Base-by-base conservation (phyloP, 2,329 filamentous ascomycete genomes). In the Hymenoscyphus linearis region DNA sequence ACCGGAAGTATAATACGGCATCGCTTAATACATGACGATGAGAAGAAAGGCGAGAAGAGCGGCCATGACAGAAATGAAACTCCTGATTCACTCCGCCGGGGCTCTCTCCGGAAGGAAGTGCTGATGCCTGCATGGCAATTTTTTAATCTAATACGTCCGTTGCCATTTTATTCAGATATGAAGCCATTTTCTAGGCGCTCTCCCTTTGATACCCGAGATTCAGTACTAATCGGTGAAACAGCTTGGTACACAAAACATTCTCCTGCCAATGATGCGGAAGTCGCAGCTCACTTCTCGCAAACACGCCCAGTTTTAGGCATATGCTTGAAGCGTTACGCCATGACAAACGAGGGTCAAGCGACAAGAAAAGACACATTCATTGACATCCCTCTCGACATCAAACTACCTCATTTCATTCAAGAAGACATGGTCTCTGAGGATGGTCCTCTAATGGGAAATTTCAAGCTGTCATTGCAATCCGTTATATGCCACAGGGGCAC, bases 111-210 rank as follows among this genome's bases (percentile, higher is more conserved):
- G 65, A 96, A 93, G 71, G 93, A 96, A 69, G 89, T 98, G 14
- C 87, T 93, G 62, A 96, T 98, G 79, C 93, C 93, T 40, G 95
- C 95, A 1, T 98, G 93, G 92, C 93, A 97, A 70, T 96, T 98
- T 71, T 98, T 97, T 76, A 91, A 90, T 70, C 79, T 98, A 27
- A 91, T 97, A 69, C 93, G 89, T 92, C 78, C 76, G 89, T 80
- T 55, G 60, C 66, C 68, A 61, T 65, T 70, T 69, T 64, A 58
- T 58, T 58, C 59, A 54, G 53, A 61, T 64, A 55, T 64, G 31
- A 26, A 62, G 52, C 69, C 70, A 67, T 71, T 57, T 60, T 54
- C 27, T 56, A 25, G 60, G 52, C 59, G 55, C 56, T 34, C 18
- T 26, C 53, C 60, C 31, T 36, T 50, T 56, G 34, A 61, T 53